Evolutionary conservation across 208 protist genomes (phyloP).

Genomic region (Phytomonas francai): DNA sequence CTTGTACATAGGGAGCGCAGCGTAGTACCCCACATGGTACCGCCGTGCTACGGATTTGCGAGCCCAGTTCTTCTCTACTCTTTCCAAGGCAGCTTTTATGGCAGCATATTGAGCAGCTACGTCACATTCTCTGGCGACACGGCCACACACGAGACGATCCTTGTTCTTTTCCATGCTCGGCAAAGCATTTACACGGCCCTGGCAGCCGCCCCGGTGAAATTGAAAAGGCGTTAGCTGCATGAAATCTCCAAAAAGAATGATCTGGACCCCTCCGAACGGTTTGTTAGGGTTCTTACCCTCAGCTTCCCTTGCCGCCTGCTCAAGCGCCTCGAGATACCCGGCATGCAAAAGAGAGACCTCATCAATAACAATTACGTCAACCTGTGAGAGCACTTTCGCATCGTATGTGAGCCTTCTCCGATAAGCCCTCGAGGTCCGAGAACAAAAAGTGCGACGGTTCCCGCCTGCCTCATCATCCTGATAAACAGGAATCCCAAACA

Average conservation of each 20-base stretch:
- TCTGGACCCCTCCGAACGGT: conserved; percentile 89
- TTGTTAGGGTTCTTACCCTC: conserved; percentile 6
- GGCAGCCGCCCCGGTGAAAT: not conserved
- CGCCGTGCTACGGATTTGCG: conserved; percentile 2
- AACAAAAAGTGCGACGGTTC: conserved; percentile 2
- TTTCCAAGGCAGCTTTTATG: not conserved
- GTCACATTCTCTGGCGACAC: not conserved
- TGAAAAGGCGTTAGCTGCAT: conserved; percentile 81
- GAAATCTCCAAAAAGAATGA: conserved; percentile 90
- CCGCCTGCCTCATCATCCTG: conserved; percentile 23
- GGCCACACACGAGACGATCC: conserved; percentile 1
- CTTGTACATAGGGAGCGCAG: conserved; percentile 46
- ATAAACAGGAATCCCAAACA: not conserved
- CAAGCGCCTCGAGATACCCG: conserved; percentile 70
- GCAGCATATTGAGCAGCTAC: not conserved
- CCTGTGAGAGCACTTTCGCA: conserved; percentile 2
- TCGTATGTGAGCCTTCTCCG: not conserved
- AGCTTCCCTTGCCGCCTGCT: conserved; percentile 60
- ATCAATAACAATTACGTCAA: conserved; percentile 77
- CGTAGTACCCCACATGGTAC: conserved; percentile 19
- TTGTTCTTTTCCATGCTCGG: not conserved
- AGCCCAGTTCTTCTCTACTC: conserved; percentile 1
- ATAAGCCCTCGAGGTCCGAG: not conserved
- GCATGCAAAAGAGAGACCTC: conserved; percentile 88
- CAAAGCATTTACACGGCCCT: not conserved